Evolutionary conservation across 2,329 filamentous ascomycete genomes (phyloP).

Genomic region (Pestalotiopsis sp.): DNA sequence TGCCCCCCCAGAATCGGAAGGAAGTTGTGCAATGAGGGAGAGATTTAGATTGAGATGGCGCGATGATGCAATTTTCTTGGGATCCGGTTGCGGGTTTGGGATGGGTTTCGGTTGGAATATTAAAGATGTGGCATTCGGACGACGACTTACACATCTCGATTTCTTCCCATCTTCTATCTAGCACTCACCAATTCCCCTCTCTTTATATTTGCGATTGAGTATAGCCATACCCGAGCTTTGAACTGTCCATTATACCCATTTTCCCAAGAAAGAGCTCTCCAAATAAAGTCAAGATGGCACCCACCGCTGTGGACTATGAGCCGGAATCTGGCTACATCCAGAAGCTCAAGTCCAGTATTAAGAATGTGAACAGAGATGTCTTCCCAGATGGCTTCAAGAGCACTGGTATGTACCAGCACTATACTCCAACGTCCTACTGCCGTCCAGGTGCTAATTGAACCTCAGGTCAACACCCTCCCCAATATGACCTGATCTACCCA

Average conservation of each 20-base stretch:
- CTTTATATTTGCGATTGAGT: not conserved
- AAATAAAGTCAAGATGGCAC: slow-evolving; percentile 7
- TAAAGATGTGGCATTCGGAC: not conserved
- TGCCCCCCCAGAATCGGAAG: slow-evolving; percentile 6
- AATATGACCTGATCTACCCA: slow-evolving; percentile 62
- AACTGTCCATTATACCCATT: not conserved
- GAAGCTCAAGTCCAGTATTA: slow-evolving; percentile 3
- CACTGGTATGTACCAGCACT: not conserved
- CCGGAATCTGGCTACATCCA: slow-evolving; percentile 5
- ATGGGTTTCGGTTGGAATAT: not conserved
- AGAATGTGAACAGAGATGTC: slow-evolving; percentile 8
- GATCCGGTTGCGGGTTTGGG: not conserved
- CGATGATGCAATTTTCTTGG: slow-evolving; percentile 13
- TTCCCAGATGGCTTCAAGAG: slow-evolving; percentile 15
- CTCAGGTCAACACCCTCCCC: slow-evolving; percentile 68
- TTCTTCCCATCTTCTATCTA: not conserved
- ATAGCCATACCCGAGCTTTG: not conserved
- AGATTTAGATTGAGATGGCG: not conserved
- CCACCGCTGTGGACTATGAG: slow-evolving; percentile 11
- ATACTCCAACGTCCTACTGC: not conserved
- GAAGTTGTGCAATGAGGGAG: not conserved
- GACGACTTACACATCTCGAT: not conserved
- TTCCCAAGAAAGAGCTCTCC: not conserved
- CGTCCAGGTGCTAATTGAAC: not conserved
- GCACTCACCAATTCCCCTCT: not conserved